A percentile compares a stretch with the other conserved stretches of the same genome.
Conservation (phyloP, 2,329 filamentous ascomycete genomes). For the Cladobotryum mycophilum region DNA sequence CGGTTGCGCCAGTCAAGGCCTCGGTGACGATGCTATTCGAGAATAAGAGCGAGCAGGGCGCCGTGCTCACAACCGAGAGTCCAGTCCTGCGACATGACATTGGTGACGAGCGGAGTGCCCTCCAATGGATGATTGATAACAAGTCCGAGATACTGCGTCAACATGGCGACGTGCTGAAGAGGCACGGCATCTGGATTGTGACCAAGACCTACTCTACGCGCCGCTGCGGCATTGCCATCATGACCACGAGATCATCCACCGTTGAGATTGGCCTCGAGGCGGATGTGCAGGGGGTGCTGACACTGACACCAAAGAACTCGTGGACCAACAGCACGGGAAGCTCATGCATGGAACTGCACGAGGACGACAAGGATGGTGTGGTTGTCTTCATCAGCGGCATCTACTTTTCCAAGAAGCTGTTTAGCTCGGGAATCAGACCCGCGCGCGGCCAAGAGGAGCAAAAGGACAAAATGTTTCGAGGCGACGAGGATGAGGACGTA, state of each 20-base stretch:
- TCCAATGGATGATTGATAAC: too few relatives aligned
- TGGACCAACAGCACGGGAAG: not conserved
- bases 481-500: too few relatives aligned
- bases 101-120: too few relatives aligned
- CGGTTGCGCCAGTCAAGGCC: not conserved
- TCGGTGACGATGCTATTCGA: not conserved
- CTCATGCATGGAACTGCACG: conserved; percentile 2
- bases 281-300: not conserved
- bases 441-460: too few relatives aligned
- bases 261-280: conserved; percentile 1
- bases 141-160: too few relatives aligned
- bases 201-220: conserved; percentile 1
- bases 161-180: not conserved
- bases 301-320: not conserved
- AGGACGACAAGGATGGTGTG: conserved; percentile 7
- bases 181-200: conserved; percentile 1
- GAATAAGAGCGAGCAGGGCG: not conserved
- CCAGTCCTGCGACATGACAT: not conserved
- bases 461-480: too few relatives aligned
- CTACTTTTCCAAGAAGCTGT: conserved; percentile 6
- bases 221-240: not conserved
- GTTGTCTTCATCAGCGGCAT: conserved; percentile 8
- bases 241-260: not conserved
- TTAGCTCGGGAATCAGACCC: not conserved
- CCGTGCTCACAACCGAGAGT: not conserved